Evolutionary conservation across 129 eudicot genomes (phyloP).

Genomic region (Gnaphalium uliginosum): DNA sequence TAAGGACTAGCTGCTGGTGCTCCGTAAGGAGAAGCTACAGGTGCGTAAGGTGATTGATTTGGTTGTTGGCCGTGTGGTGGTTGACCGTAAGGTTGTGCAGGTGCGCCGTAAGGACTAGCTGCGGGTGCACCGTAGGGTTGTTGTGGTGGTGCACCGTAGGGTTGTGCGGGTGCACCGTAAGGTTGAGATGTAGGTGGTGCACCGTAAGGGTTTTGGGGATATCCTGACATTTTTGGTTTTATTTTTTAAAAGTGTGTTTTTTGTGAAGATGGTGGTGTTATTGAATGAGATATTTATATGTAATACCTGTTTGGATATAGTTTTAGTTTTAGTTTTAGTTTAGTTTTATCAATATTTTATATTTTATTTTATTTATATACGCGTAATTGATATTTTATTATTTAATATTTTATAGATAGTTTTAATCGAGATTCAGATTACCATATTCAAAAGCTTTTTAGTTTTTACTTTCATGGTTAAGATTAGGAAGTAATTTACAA

Average conservation of each 20-base stretch:
- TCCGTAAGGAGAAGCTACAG: constrained; percentile 28
- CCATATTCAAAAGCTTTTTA: too few species aligned
- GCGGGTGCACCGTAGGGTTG: constrained; percentile 38
- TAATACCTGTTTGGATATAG: background rate
- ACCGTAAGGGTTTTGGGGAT: constrained; percentile 49
- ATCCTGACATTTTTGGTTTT: constrained; percentile 27
- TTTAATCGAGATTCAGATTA: too few species aligned
- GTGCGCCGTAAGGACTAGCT: constrained; percentile 27
- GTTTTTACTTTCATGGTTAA: too few species aligned
- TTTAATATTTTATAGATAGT: too few species aligned
- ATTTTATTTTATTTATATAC: too few species aligned
- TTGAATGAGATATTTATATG: background rate
- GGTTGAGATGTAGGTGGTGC: constrained; percentile 32
- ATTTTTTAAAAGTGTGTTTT: background rate
- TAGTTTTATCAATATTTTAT: too few species aligned
- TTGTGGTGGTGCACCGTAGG: constrained; percentile 28
- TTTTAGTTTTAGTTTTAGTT: too few species aligned
- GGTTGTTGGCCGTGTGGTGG: constrained; percentile 46
- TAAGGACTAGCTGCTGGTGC: constrained; percentile 39
- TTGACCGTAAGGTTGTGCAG: constrained; percentile 39
- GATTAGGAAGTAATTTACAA: too few species aligned
- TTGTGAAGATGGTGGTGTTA: background rate
- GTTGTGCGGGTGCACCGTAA: constrained; percentile 45
- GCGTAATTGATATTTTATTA: too few species aligned
- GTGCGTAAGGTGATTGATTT: constrained; percentile 44